These are phyloP conservation scores for Citrus medica DNA, from an alignment of 345 rosid genomes.

Conservation along the genomic window DNA sequence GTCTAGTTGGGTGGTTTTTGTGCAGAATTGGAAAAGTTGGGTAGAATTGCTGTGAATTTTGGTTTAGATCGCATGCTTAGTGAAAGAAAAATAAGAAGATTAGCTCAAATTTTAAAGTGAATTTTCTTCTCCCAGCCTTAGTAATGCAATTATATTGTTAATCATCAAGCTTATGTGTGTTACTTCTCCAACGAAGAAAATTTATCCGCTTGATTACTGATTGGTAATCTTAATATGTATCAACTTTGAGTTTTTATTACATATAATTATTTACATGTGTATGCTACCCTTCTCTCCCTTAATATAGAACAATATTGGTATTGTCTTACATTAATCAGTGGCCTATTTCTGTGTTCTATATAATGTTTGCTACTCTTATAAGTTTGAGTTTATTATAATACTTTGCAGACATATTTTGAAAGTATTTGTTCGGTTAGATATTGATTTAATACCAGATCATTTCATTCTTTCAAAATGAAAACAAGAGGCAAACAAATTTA, in stretches of 20 bases:
- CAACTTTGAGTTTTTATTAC: neutral
- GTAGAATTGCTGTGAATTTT: too few relatives aligned
- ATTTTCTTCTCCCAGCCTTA: slow-evolving; percentile 40
- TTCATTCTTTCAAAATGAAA: neutral
- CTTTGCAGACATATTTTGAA: neutral
- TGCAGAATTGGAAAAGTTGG: too few relatives aligned
- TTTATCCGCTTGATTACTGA: slow-evolving; percentile 57
- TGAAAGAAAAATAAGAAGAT: slow-evolving; percentile 16
- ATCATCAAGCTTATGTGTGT: neutral
- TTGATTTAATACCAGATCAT: neutral
- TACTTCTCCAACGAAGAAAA: slow-evolving; percentile 35
- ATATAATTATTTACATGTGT: neutral
- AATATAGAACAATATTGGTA: too few relatives aligned
- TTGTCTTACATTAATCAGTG: too few relatives aligned
- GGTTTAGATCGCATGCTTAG: neutral
- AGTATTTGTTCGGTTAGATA: neutral
- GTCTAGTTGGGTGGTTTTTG: too few relatives aligned
- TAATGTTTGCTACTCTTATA: too few relatives aligned
- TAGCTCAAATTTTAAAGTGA: slow-evolving; percentile 51
- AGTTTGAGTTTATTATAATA: too few relatives aligned
- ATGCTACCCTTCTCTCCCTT: neutral
- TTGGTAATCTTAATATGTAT: slow-evolving; percentile 21
- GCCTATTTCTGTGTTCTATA: too few relatives aligned
- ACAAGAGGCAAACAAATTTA: neutral
- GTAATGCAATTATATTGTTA: neutral